Percentiles rank a stretch among this genome's conserved stretches.
phyloP scores from a whole-genome alignment of 495 filamentous ascomycete genomes.

The Parmelia sp. region DNA sequence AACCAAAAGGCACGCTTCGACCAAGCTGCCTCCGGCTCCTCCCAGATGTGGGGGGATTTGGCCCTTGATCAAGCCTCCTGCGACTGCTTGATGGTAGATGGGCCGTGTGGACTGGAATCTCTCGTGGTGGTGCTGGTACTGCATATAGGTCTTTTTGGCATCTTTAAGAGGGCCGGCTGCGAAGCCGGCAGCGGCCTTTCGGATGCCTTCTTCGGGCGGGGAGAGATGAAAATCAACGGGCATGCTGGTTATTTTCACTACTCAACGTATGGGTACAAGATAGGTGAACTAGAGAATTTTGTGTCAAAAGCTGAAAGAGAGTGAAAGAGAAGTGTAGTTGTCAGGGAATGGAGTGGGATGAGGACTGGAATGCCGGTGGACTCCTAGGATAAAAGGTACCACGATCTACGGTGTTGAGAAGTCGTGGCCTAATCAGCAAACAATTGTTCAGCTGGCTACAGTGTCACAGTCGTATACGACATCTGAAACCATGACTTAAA shows the following conservation, averaged over 20 bases:
- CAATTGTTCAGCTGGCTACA: no score
- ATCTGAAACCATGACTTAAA: no score
- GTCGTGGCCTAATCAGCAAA: no score
- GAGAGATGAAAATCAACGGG: constrained; percentile 40
- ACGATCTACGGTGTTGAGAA: no score
- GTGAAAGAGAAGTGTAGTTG: no score
- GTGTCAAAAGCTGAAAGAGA: no score
- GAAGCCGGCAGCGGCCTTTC: constrained; percentile 32
- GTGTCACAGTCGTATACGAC: no score
- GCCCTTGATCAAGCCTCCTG: constrained; percentile 43
- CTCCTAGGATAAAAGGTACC: no score
- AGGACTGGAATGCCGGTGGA: no score
- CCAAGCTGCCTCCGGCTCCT: constrained; percentile 37
- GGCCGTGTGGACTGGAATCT: constrained; percentile 44
- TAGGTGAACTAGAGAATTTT: no score
- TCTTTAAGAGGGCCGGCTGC: constrained; percentile 34
- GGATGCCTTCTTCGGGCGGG: constrained; percentile 32
- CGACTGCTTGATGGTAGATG: constrained; percentile 38
- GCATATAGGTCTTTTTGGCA: constrained; percentile 33
- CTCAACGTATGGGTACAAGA: no score
- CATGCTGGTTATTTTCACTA: constrained; percentile 20
- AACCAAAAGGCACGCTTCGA: constrained; percentile 45
- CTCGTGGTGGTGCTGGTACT: constrained; percentile 28
- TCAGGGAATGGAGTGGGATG: no score
- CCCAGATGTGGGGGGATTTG: constrained; percentile 41